Conservation (phyloP, 75 land plant genomes). For the Cryptomeria japonica region DNA sequence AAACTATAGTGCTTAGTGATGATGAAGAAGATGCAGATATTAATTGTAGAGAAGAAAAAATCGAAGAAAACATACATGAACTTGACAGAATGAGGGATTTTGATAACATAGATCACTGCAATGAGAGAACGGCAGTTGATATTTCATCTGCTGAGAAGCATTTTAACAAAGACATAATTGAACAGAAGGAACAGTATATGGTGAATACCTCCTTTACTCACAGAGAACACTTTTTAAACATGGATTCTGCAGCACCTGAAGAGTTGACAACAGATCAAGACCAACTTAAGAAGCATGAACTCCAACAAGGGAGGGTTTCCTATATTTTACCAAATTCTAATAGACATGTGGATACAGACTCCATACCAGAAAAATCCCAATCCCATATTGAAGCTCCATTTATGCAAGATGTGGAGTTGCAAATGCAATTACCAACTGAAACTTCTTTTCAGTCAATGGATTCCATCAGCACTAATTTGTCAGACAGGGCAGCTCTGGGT, state of each 20-base stretch:
- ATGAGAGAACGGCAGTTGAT: background rate
- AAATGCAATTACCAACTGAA: background rate
- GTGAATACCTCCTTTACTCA: background rate
- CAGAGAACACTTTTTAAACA: background rate
- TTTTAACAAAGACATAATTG: background rate
- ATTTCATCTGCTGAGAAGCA: slow-evolving; percentile 4
- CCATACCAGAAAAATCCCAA: background rate
- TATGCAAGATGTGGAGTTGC: background rate
- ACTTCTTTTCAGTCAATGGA: background rate
- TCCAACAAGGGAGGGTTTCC: background rate
- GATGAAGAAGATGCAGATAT: slow-evolving; percentile 16
- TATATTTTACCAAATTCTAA: background rate
- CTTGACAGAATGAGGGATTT: background rate
- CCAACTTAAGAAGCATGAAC: background rate
- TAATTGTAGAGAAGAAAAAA: background rate
- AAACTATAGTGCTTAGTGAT: slow-evolving; percentile 24
- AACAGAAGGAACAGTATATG: background rate
- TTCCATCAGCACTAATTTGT: background rate
- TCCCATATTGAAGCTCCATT: background rate
- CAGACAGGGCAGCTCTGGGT: background rate
- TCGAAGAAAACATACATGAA: background rate
- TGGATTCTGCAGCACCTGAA: background rate
- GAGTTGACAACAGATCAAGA: background rate
- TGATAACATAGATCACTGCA: background rate
- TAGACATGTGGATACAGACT: background rate